A percentile compares a stretch with the other conserved stretches of the same genome.
phyloP scores from a whole-genome alignment of 78 protist genomes.

The Dictyostelium purpureum region DNA sequence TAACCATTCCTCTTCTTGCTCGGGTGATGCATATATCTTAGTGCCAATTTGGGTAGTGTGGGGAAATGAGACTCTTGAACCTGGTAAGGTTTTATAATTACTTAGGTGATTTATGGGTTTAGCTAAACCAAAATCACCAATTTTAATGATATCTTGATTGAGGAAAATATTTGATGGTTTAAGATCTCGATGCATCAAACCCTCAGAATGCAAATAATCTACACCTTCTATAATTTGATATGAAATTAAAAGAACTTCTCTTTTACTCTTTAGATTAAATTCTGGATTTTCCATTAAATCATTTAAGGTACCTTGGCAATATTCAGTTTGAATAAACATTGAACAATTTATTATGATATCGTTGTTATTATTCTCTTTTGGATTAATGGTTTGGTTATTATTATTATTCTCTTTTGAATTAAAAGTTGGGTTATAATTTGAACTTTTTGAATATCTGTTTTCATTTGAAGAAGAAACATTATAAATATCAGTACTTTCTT shows the following conservation, averaged over 20 bases:
- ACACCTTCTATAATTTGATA: constrained; percentile 48
- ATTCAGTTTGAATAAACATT: constrained; percentile 57
- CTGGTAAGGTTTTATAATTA: background rate
- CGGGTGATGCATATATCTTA: constrained; percentile 39
- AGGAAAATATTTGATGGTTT: constrained; percentile 69
- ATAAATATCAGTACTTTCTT: too few species aligned
- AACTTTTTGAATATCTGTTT: background rate
- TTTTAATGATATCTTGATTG: constrained; percentile 31
- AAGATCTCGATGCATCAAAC: constrained; percentile 54
- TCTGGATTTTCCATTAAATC: constrained; percentile 18
- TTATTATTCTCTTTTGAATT: background rate
- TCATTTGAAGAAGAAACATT: background rate
- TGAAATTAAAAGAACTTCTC: background rate
- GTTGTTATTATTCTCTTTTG: background rate
- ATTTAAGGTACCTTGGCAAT: constrained; percentile 61
- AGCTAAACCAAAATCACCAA: constrained; percentile 68
- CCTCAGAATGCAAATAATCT: constrained; percentile 40
- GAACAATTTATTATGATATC: constrained; percentile 14
- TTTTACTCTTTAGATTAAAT: background rate
- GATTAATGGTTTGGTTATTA: background rate
- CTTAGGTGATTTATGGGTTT: background rate
- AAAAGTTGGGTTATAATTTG: background rate
- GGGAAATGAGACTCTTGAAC: background rate
- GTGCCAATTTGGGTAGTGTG: constrained; percentile 50
- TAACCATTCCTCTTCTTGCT: background rate